Conservation (phyloP, 202 grass and related monocot genomes). For the Sporobolus alterniflorus region DNA sequence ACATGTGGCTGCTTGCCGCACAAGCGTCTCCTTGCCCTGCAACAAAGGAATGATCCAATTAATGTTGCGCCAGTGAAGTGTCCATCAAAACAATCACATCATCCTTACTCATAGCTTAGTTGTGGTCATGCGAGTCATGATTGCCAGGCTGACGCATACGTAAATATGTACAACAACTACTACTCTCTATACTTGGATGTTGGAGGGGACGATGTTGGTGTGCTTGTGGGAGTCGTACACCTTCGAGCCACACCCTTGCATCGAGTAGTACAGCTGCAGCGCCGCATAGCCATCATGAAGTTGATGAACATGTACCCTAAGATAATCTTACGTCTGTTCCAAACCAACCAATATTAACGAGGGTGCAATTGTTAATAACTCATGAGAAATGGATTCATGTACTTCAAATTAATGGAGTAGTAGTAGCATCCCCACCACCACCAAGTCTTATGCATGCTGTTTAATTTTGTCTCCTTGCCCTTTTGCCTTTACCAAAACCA, state of each 20-base stretch:
- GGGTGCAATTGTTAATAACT: too few relatives aligned
- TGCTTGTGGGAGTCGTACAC: slow-evolving; percentile 45
- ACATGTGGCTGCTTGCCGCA: too few relatives aligned
- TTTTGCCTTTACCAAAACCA: background rate
- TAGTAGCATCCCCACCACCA: too few relatives aligned
- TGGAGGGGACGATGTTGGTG: slow-evolving; percentile 42
- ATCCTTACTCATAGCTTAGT: fast-evolving
- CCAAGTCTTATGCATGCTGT: background rate
- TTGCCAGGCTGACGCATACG: background rate
- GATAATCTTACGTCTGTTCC: slow-evolving; percentile 33
- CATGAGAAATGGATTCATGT: too few relatives aligned
- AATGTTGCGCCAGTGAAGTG: background rate
- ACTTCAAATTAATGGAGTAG: too few relatives aligned
- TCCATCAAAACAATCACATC: background rate
- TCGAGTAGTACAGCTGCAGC: background rate
- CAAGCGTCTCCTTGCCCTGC: too few relatives aligned
- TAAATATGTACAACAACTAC: too few relatives aligned
- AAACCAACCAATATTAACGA: too few relatives aligned
- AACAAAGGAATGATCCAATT: too few relatives aligned
- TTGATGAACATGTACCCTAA: slow-evolving; percentile 79
- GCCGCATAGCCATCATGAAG: slow-evolving; percentile 58
- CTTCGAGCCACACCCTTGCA: slow-evolving; percentile 50
- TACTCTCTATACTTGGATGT: slow-evolving; percentile 66
- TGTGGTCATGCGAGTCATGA: background rate
- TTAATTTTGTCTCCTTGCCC: background rate